Conservation (phyloP, 140 eudicot species). For the Cichorium intybus region DNA sequence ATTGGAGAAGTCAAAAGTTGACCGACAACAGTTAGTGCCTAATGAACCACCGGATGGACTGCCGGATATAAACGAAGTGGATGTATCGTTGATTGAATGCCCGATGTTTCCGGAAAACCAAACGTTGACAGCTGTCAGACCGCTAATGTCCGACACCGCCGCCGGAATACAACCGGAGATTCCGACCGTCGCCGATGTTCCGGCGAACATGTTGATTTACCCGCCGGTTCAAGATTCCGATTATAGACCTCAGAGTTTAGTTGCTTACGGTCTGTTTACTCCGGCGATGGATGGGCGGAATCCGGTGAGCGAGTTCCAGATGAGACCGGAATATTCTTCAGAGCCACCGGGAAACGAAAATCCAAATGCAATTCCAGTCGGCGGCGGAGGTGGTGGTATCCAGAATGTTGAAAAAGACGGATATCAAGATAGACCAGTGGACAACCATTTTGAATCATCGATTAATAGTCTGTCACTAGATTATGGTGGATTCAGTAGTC, state of each 20-base stretch:
- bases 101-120: slow-evolving; percentile 25
- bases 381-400: slow-evolving; percentile 11
- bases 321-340: slow-evolving; percentile 26
- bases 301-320: slow-evolving; percentile 35
- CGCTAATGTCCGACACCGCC: slow-evolving; percentile 14
- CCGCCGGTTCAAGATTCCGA: slow-evolving; percentile 38
- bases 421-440: slow-evolving; percentile 37
- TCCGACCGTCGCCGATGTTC: slow-evolving; percentile 22
- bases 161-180: slow-evolving; percentile 9
- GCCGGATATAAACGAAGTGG: slow-evolving; percentile 37
- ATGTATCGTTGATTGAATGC: slow-evolving; percentile 6
- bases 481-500: slow-evolving; percentile 42
- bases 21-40: slow-evolving; percentile 18
- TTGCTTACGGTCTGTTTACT: slow-evolving; percentile 25
- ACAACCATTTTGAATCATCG: slow-evolving; percentile 51
- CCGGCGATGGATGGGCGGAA: slow-evolving; percentile 27
- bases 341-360: slow-evolving; percentile 28
- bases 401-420: slow-evolving; percentile 36
- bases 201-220: slow-evolving; percentile 26
- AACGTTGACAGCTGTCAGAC: slow-evolving; percentile 22
- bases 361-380: slow-evolving; percentile 29
- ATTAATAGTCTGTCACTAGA: slow-evolving; percentile 50
- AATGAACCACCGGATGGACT: slow-evolving; percentile 7
- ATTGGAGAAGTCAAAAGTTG: slow-evolving; percentile 18
- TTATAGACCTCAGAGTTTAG: slow-evolving; percentile 27